Evolutionary conservation across 1,139 yeast species (phyloP).

Genomic region (Pichia kudriavzevii): DNA sequence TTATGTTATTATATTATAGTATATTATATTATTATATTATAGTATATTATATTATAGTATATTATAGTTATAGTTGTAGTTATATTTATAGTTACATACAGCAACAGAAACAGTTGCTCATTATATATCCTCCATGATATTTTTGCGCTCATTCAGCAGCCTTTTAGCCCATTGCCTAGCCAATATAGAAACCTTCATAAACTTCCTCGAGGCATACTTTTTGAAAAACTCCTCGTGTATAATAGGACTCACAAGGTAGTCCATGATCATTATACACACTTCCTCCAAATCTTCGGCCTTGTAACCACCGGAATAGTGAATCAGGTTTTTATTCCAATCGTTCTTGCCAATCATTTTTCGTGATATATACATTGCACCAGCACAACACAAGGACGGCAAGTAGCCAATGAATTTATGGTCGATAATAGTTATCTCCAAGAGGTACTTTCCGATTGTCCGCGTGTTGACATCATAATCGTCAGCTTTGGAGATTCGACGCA

Average conservation of each 20-base stretch:
- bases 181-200: conserved; percentile 82
- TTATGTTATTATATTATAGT: no score
- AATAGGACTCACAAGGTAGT: conserved; percentile 76
- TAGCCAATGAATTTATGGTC: conserved; percentile 76
- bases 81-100: no score
- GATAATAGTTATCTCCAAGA: conserved; percentile 72
- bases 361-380: conserved; percentile 86
- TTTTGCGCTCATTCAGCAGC: conserved; percentile 34
- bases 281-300: conserved; percentile 63
- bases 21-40: no score
- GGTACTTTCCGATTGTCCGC: conserved; percentile 84
- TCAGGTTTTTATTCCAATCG: conserved; percentile 76
- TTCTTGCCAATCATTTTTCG: conserved; percentile 67
- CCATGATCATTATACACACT: conserved; percentile 66
- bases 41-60: no score
- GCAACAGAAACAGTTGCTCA: no score
- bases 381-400: conserved; percentile 79
- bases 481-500: conserved; percentile 88
- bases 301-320: conserved; percentile 92
- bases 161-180: conserved; percentile 90
- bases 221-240: conserved; percentile 90
- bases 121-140: conserved; percentile 30
- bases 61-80: no score
- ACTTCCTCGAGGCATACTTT: conserved; percentile 85
- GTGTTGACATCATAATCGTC: conserved; percentile 92